phyloP scores from a whole-genome alignment of 208 protist species.

The Crithidia expoeki region DNA sequence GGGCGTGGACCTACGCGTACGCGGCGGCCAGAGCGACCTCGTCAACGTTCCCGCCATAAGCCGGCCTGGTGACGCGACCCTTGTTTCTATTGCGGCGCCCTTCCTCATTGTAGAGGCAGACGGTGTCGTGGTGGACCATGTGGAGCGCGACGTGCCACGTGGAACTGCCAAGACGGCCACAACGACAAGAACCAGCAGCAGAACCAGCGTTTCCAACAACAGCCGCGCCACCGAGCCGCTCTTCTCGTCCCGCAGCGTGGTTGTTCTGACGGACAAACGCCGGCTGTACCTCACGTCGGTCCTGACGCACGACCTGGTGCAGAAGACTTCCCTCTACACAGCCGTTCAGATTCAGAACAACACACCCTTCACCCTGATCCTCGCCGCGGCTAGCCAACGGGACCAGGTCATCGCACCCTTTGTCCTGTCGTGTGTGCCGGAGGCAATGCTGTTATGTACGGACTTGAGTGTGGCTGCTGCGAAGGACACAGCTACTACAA shows the following conservation, averaged over 20 bases:
- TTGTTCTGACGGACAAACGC: constrained; percentile 25
- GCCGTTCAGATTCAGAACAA: constrained; percentile 36
- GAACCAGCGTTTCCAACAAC: not conserved
- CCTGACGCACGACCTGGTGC: constrained; percentile 18
- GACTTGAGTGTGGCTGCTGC: constrained; percentile 27
- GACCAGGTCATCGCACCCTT: constrained; percentile 25
- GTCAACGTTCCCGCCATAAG: constrained; percentile 2
- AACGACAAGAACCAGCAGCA: not conserved
- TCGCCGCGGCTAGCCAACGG: constrained; percentile 16
- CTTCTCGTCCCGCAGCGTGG: constrained; percentile 15
- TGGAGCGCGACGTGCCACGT: constrained; percentile 19
- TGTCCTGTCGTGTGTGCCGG: constrained; percentile 33
- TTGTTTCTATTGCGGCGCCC: not conserved
- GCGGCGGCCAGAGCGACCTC: constrained; percentile 11
- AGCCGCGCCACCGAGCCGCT: constrained; percentile 1
- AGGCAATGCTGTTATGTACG: constrained; percentile 28
- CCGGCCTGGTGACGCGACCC: not conserved
- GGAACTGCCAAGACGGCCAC: not conserved
- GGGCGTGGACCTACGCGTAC: constrained; percentile 16
- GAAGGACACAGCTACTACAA: not conserved
- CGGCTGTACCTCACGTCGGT: constrained; percentile 29
- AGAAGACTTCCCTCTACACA: constrained; percentile 23
- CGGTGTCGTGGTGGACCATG: constrained; percentile 28
- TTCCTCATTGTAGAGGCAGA: constrained; percentile 20
- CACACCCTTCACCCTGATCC: constrained; percentile 24